Evolutionary conservation across 2,329 filamentous ascomycete species (phyloP), one percentile per base, ranked within the genome.

Genomic region (Talaromyces albobiverticillius): DNA sequence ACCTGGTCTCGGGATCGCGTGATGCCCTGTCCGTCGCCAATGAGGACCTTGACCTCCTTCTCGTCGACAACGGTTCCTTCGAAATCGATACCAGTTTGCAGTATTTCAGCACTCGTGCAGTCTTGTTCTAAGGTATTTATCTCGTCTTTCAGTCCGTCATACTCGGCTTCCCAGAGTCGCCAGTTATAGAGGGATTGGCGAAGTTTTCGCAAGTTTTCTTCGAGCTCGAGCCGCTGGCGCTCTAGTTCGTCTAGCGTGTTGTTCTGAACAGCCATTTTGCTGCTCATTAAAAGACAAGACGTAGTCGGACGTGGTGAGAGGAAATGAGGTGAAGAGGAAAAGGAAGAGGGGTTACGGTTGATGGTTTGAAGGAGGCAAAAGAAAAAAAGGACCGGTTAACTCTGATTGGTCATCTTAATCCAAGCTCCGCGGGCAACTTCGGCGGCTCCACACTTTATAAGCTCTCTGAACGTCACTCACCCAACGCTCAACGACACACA

Each of bases 121-220:
- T 76, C 73, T 40, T 76, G 68, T 32, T 78, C 69, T 23, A 86
- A 67, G 3, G 75, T 77, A 50, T 83, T 73, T 26, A 97, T 82
- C 64, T 95, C 90, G 68, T 95, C 90, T 67, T 89, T 91, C 58
- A 97, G 79, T 22, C 86, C 84, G 67, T 96, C 90, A 71, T 97
- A 97, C 69, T 97, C 93, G 46, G 88, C 84, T 68, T 95, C 92
- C 83, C 89, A 95, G 52, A 86, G 86, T 60, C 89, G 88, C 93
- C 93, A 99, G 74, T 95, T 87, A 58, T 85, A 84, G 51, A 97
- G 79, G 6, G 88, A 86, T 64, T 87, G 84, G 53, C 83, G 83
- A 18, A 97, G 81, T 67, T 90, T 84, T 47, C 79, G 75, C 45
- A 95, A 81, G 60, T 87, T 90, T 34, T 84, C 81, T 70, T 96